Conservation (phyloP, 208 protist species). For the Trypanosoma conorhini region DNA sequence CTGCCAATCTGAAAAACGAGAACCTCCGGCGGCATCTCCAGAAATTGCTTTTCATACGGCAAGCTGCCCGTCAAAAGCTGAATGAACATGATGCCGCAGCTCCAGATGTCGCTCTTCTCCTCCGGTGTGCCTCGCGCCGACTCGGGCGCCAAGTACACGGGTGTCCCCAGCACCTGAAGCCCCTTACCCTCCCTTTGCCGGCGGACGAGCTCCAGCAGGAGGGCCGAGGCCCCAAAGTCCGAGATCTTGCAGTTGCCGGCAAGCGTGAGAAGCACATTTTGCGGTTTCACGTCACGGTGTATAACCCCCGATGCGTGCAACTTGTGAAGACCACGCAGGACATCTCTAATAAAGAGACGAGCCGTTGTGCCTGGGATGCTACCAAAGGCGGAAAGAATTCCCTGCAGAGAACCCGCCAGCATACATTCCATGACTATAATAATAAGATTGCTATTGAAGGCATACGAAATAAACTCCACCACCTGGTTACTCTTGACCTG, state of each 20-base stretch:
- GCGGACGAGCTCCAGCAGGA: slow-evolving; percentile 65
- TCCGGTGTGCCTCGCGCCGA: slow-evolving; percentile 68
- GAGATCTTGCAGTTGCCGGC: slow-evolving; percentile 88
- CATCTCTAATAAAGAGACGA: slow-evolving; percentile 78
- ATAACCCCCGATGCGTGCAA: slow-evolving; percentile 84
- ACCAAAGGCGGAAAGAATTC: slow-evolving; percentile 72
- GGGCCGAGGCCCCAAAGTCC: slow-evolving; percentile 89
- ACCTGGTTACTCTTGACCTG: slow-evolving; percentile 84
- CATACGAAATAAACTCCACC: slow-evolving; percentile 87
- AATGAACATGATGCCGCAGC: slow-evolving; percentile 86
- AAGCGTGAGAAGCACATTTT: slow-evolving; percentile 89
- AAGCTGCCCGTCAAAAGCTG: slow-evolving; percentile 81
- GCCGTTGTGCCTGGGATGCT: slow-evolving; percentile 68
- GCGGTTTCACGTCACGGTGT: slow-evolving; percentile 92
- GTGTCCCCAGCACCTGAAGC: slow-evolving; percentile 68
- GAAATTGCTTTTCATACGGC: slow-evolving; percentile 69
- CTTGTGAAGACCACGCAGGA: slow-evolving; percentile 80
- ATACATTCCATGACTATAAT: slow-evolving; percentile 93
- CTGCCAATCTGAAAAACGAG: slow-evolving; percentile 84
- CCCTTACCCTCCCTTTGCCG: slow-evolving; percentile 48
- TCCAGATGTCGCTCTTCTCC: slow-evolving; percentile 86
- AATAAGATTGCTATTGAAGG: slow-evolving; percentile 64
- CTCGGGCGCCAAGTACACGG: slow-evolving; percentile 89
- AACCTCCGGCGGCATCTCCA: slow-evolving; percentile 42
- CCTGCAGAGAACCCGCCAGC: slow-evolving; percentile 82